phyloP scores from a whole-genome alignment of 805 yeast genomes.

The Wickerhamiella spandovensis region DNA sequence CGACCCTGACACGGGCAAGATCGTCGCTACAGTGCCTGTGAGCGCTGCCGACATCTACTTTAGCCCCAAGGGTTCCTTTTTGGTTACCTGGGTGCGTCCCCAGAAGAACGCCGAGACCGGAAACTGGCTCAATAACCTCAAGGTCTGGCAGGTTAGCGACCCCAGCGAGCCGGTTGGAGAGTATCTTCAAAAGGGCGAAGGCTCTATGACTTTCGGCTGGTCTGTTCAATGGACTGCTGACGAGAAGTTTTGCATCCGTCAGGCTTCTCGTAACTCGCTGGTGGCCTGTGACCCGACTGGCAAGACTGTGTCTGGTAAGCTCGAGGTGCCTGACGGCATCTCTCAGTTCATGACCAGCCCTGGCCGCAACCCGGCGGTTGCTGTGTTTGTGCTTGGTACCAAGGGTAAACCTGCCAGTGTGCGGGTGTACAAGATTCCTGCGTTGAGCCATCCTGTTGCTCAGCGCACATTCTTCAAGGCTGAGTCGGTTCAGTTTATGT shows the following conservation, averaged over 20 bases:
- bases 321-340: slow-evolving; percentile 38
- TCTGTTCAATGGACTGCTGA: slow-evolving; percentile 74
- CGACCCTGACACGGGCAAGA: slow-evolving; percentile 39
- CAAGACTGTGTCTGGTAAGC: slow-evolving; percentile 41
- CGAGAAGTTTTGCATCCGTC: slow-evolving; percentile 55
- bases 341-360: slow-evolving; percentile 63
- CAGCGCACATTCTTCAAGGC: slow-evolving; percentile 90
- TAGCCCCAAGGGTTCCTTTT: slow-evolving; percentile 74
- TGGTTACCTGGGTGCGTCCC: slow-evolving; percentile 87
- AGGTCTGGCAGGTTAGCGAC: slow-evolving; percentile 48
- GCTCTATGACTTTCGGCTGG: slow-evolving; percentile 48
- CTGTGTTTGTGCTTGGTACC: slow-evolving; percentile 79
- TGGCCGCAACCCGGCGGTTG: slow-evolving; percentile 80
- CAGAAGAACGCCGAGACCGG: slow-evolving; percentile 55
- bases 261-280: slow-evolving; percentile 38
- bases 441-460: slow-evolving; percentile 64
- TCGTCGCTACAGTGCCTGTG: slow-evolving; percentile 37
- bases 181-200: slow-evolving; percentile 69
- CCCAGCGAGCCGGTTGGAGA: slow-evolving; percentile 32
- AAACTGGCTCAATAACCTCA: slow-evolving; percentile 65
- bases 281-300: slow-evolving; percentile 47
- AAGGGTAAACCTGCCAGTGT: slow-evolving; percentile 83
- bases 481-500: slow-evolving; percentile 77
- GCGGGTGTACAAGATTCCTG: slow-evolving; percentile 67
- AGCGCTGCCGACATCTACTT: slow-evolving; percentile 70